Evolutionary conservation across 1,284 basidiomycete genomes (phyloP).

Genomic region (Boletellus dicymbophilus): DNA sequence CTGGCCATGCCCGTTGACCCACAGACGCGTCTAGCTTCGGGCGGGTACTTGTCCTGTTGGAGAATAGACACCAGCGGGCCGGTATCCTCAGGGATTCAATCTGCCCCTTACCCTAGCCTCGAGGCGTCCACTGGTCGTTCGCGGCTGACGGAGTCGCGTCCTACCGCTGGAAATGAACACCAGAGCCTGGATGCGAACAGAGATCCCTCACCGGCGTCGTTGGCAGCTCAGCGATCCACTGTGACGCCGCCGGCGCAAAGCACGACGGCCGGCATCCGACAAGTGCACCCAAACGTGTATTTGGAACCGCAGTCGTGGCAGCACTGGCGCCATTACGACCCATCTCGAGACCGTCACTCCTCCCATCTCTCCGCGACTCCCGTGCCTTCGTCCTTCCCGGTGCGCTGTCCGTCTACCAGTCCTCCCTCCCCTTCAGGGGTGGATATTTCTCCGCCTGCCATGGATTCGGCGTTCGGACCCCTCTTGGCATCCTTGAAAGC

Average conservation of each 20-base stretch:
- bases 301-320: background rate
- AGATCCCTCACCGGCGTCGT: background rate
- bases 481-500: constrained; percentile 3
- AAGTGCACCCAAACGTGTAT: constrained; percentile 5
- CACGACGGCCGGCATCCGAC: background rate
- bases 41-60: background rate
- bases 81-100: background rate
- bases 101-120: background rate
- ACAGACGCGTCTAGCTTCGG: background rate
- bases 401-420: background rate
- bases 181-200: background rate
- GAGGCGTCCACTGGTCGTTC: background rate
- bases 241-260: background rate
- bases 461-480: background rate
- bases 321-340: constrained; percentile 7
- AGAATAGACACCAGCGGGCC: background rate
- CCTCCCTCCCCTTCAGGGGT: background rate
- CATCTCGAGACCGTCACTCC: background rate
- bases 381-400: background rate
- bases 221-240: background rate
- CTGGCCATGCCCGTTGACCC: constrained; percentile 1
- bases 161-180: background rate
- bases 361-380: background rate
- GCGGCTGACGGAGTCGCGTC: background rate
- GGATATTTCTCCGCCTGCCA: too few species aligned